Base-by-base conservation (phyloP, 2,329 filamentous ascomycete species). In the Didymella glomerata region DNA sequence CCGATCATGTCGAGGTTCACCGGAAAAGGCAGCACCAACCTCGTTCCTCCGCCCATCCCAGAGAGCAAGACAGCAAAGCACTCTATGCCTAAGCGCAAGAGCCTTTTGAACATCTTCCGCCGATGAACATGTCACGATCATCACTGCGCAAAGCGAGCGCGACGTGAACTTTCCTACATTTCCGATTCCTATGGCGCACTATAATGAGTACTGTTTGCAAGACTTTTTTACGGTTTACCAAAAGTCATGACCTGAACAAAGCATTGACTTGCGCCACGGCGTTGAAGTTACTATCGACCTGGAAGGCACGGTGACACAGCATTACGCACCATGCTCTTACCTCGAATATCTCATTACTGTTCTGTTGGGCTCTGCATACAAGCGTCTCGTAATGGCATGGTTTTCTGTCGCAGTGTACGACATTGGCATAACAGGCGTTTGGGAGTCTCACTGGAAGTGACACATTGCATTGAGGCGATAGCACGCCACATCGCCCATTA, bases 1-100 rank as follows among this genome's bases (percentile, higher is more conserved):
- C 65, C 66, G 9, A 45, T 69, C n/a, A 59, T 70, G 16, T 63
- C 58, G 50, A 68, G 65, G 34, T 62, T 68, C 20, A 62, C 62
- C 50, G 71, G 66, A 28, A 68, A 57, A 24, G 34, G 65, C 25
- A 62, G 50, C 46, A 60, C 63, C 11, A 69, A 61, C 16, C 56
- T 62, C 9, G 44, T 54, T 8, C 70, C 74, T 25, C 75, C 75
- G 18, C 70, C 74, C 7, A 69, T 74, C 30, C 73, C 74, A 36
- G 61, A 73, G 57, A 68, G 76, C 58, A 63, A 46, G 20, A 62
- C 62, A 24, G 57, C 68, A 13, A 66, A 66, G n/a, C 68, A 74
- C n/a, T 77, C 73, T 56, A 70, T 81, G 44, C 73, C 76, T 51
- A 82, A 82, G 71, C 74, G 80, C 57, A 82, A 82, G 71, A 82